Percentiles rank a stretch among this genome's conserved stretches.
Evolutionary conservation across 345 rosid genomes (phyloP).

Genomic region (Dovyalis caffra): DNA sequence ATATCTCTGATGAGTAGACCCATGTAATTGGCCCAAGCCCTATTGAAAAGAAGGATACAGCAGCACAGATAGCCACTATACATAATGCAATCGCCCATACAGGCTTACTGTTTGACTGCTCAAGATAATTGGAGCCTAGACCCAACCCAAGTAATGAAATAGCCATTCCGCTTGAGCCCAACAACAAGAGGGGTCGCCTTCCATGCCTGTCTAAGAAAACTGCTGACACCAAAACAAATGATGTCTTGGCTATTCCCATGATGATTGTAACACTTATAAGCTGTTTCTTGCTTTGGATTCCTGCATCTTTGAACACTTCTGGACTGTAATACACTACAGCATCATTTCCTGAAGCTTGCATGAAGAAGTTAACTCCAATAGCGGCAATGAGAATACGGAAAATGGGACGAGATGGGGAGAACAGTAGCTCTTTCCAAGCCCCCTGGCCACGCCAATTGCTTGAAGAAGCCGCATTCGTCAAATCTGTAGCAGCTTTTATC

Average conservation of each 20-base stretch:
- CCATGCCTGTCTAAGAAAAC: constrained; percentile 46
- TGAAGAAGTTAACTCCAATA: constrained; percentile 57
- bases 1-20: constrained; percentile 28
- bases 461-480: constrained; percentile 6
- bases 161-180: constrained; percentile 26
- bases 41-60: constrained; percentile 21
- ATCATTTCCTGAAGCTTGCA: constrained; percentile 67
- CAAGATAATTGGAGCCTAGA: constrained; percentile 6
- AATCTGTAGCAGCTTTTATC: constrained; percentile 17
- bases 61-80: constrained; percentile 18
- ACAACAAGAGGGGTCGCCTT: constrained; percentile 38
- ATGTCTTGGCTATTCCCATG: constrained; percentile 51
- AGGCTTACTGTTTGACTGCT: background rate
- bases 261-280: constrained; percentile 45
- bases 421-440: constrained; percentile 46
- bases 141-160: constrained; percentile 15
- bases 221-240: constrained; percentile 39
- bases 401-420: constrained; percentile 35
- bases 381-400: constrained; percentile 45
- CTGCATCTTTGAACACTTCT: constrained; percentile 42
- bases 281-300: constrained; percentile 33
- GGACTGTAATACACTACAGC: constrained; percentile 61
- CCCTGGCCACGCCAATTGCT: constrained; percentile 32
- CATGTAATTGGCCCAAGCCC: constrained; percentile 24
- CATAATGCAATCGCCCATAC: constrained; percentile 16